A percentile compares a stretch with the other conserved stretches of the same genome.
Conservation (phyloP, 345 rosid species). For the Hibiscus trionum region DNA sequence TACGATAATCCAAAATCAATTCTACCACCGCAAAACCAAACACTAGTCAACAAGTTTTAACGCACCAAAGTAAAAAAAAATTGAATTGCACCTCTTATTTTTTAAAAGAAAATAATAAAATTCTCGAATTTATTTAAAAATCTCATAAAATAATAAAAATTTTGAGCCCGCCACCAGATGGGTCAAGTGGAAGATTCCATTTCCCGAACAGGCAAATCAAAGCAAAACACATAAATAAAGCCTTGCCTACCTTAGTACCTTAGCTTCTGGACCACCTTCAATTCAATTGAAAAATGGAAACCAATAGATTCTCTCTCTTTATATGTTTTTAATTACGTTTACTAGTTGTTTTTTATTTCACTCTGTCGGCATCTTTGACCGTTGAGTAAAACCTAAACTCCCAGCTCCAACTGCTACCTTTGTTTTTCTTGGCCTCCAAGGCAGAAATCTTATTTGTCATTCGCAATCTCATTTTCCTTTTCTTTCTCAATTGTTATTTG, state of each 20-base stretch:
- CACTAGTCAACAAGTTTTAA: no score
- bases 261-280: neutral
- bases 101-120: no score
- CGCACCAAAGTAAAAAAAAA: no score
- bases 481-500: neutral
- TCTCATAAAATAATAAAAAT: no score
- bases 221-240: neutral
- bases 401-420: neutral
- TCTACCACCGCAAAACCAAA: no score
- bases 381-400: neutral
- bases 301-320: neutral
- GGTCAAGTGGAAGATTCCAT: neutral
- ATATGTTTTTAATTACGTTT: neutral
- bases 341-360: neutral
- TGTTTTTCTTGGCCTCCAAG: neutral
- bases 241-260: neutral
- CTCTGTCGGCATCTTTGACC: neutral
- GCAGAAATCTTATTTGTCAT: neutral
- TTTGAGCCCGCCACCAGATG: no score
- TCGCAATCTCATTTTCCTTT: neutral
- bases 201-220: neutral
- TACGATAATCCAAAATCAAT: no score
- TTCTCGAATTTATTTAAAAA: no score
- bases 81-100: no score
- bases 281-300: neutral